phyloP scores from a whole-genome alignment of 116 monocot genomes.

The Cymodocea nodosa region DNA sequence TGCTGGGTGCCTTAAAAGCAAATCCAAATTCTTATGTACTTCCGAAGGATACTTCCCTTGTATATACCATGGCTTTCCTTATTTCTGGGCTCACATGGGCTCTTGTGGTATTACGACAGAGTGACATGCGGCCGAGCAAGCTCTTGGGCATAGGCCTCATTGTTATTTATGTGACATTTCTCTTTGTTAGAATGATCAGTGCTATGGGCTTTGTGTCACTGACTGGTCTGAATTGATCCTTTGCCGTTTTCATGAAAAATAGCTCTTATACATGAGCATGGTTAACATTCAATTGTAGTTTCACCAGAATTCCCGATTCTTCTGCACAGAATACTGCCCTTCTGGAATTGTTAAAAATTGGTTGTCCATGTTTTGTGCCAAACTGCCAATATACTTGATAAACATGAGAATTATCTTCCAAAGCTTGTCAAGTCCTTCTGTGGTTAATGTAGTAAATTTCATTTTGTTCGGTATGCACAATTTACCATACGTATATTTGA shows the following conservation, averaged over 20 bases:
- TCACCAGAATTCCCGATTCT: not conserved
- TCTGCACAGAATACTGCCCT: not conserved
- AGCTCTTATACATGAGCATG: not conserved
- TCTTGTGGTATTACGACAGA: slow-evolving; percentile 48
- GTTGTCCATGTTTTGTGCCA: no score
- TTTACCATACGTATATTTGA: no score
- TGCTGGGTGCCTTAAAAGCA: slow-evolving; percentile 61
- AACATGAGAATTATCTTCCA: no score
- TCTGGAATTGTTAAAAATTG: not conserved
- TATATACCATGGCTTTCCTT: slow-evolving; percentile 82
- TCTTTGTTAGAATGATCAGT: slow-evolving; percentile 46
- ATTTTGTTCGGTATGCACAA: no score
- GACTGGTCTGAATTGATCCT: slow-evolving; percentile 21
- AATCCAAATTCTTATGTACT: slow-evolving; percentile 46
- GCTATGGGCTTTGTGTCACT: slow-evolving; percentile 45
- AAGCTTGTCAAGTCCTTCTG: no score
- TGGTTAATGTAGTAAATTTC: no score
- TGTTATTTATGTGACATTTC: slow-evolving; percentile 62
- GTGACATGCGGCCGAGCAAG: slow-evolving; percentile 72
- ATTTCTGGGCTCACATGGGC: slow-evolving; percentile 68
- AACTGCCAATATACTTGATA: no score
- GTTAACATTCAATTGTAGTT: not conserved
- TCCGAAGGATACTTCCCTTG: slow-evolving; percentile 50
- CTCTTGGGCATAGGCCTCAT: slow-evolving; percentile 74
- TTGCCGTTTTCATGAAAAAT: not conserved